Conservation (phyloP, 148 eudicot genomes). For the Rhododendron mucronatum region DNA sequence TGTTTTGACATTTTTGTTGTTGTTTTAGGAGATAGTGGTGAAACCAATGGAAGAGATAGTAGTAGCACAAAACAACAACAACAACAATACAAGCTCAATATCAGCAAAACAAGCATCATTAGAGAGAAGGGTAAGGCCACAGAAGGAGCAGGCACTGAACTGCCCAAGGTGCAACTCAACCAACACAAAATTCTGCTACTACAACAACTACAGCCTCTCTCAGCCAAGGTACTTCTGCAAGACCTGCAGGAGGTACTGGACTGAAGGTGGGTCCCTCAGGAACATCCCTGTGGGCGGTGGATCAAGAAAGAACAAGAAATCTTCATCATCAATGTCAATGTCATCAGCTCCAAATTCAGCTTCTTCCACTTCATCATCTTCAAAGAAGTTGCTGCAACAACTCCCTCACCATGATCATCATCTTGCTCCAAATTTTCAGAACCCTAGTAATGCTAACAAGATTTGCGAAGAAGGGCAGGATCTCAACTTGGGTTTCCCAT, state of each 20-base stretch:
- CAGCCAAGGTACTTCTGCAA: slow-evolving; percentile 92
- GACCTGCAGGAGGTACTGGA: slow-evolving; percentile 88
- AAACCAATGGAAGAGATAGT: slow-evolving; percentile 71
- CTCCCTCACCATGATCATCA: slow-evolving; percentile 17
- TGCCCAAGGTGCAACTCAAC: slow-evolving; percentile 27
- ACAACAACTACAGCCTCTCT: slow-evolving; percentile 86
- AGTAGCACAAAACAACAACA: slow-evolving; percentile 3
- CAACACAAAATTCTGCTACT: slow-evolving; percentile 59
- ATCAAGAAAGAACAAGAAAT: slow-evolving; percentile 75
- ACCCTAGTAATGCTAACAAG: slow-evolving; percentile 32
- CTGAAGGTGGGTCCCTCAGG: slow-evolving; percentile 76
- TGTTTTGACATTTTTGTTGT: background rate
- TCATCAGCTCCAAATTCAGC: slow-evolving; percentile 21
- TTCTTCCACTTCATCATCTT: background rate
- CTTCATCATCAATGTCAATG: slow-evolving; percentile 26
- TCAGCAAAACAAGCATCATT: slow-evolving; percentile 8
- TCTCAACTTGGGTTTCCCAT: slow-evolving; percentile 68
- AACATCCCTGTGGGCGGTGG: slow-evolving; percentile 43
- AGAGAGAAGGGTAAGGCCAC: slow-evolving; percentile 39
- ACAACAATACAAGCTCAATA: slow-evolving; percentile 27
- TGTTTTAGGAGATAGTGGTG: slow-evolving; percentile 13
- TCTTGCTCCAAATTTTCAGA: slow-evolving; percentile 17
- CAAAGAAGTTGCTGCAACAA: slow-evolving; percentile 23
- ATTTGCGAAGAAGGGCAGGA: slow-evolving; percentile 54
- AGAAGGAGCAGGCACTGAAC: slow-evolving; percentile 16